Evolutionary conservation across 768 basidiomycete genomes (phyloP).

Genomic region (Termitomyces titanicus): DNA sequence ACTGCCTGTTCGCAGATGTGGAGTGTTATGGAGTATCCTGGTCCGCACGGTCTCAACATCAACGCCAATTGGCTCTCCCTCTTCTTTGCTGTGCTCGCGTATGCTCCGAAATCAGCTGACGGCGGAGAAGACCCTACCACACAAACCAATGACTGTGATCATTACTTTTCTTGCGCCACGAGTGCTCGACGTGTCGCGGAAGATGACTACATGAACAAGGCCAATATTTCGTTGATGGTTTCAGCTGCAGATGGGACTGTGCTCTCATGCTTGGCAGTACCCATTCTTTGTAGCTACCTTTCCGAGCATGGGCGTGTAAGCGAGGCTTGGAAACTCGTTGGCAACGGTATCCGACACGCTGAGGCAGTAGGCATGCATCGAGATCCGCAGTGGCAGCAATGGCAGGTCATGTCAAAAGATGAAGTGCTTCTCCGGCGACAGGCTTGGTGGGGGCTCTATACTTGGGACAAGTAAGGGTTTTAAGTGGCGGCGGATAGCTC

Average conservation of each 20-base stretch:
- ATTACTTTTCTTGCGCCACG: slow-evolving; percentile 40
- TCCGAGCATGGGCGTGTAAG: slow-evolving; percentile 44
- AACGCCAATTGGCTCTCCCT: slow-evolving; percentile 51
- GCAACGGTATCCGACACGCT: slow-evolving; percentile 35
- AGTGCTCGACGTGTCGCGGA: slow-evolving; percentile 44
- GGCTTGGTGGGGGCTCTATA: slow-evolving; percentile 42
- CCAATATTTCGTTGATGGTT: slow-evolving; percentile 28
- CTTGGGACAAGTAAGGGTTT: slow-evolving; percentile 37
- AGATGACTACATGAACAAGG: slow-evolving; percentile 35
- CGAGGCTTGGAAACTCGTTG: slow-evolving; percentile 47
- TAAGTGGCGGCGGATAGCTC: neutral
- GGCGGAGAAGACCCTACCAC: neutral
- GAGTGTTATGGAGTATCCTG: slow-evolving; percentile 32
- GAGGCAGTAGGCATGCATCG: slow-evolving; percentile 41
- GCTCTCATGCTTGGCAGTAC: slow-evolving; percentile 42
- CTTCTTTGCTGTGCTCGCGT: slow-evolving; percentile 45
- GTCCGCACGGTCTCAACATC: slow-evolving; percentile 30
- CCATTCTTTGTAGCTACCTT: slow-evolving; percentile 41
- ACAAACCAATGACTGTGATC: slow-evolving; percentile 14
- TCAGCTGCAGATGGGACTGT: slow-evolving; percentile 46
- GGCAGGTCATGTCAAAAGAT: slow-evolving; percentile 41
- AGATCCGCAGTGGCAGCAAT: slow-evolving; percentile 37
- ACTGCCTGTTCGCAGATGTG: slow-evolving; percentile 43
- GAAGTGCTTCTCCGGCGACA: slow-evolving; percentile 36
- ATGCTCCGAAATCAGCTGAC: slow-evolving; percentile 25